Conservation (phyloP, 2,329 filamentous ascomycete genomes). For the Aspergillus vadensis region DNA sequence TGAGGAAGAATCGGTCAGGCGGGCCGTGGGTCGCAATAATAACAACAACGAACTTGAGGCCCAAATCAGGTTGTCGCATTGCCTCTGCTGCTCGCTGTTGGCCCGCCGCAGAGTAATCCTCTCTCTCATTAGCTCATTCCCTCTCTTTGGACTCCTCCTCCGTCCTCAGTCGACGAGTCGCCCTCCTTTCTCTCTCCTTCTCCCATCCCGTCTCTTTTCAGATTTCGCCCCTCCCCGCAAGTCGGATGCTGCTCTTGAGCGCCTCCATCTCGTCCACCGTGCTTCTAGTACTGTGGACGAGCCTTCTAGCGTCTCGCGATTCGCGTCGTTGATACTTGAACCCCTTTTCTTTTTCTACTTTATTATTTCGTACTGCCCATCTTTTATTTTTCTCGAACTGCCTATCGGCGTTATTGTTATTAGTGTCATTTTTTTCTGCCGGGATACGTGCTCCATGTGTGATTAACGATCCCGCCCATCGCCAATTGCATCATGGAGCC, state of each 20-base stretch:
- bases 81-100: slow-evolving; percentile 8
- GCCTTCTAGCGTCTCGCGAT: slow-evolving; percentile 23
- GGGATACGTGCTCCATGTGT: slow-evolving; percentile 16
- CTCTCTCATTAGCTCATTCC: slow-evolving; percentile 13
- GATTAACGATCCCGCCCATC: slow-evolving; percentile 12
- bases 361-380: not conserved
- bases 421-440: slow-evolving; percentile 1
- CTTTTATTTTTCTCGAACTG: not conserved
- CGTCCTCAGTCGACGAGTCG: slow-evolving; percentile 8
- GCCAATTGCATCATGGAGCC: slow-evolving; percentile 30
- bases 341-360: slow-evolving; percentile 7
- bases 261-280: slow-evolving; percentile 34
- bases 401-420: not conserved
- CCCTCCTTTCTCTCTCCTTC: slow-evolving; percentile 15
- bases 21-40: slow-evolving; percentile 22
- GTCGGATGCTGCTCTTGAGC: slow-evolving; percentile 36
- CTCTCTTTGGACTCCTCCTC: slow-evolving; percentile 14
- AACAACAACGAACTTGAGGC: slow-evolving; percentile 10
- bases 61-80: slow-evolving; percentile 19
- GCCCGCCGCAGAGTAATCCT: slow-evolving; percentile 8
- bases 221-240: slow-evolving; percentile 18
- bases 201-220: slow-evolving; percentile 4
- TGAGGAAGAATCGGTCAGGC: slow-evolving; percentile 19
- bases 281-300: slow-evolving; percentile 36
- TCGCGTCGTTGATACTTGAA: slow-evolving; percentile 14